Percentiles rank a stretch among this genome's conserved stretches.
These are phyloP conservation scores for Pichia sp. DNA, from an alignment of 1,139 yeast species.

Conservation along the genomic window DNA sequence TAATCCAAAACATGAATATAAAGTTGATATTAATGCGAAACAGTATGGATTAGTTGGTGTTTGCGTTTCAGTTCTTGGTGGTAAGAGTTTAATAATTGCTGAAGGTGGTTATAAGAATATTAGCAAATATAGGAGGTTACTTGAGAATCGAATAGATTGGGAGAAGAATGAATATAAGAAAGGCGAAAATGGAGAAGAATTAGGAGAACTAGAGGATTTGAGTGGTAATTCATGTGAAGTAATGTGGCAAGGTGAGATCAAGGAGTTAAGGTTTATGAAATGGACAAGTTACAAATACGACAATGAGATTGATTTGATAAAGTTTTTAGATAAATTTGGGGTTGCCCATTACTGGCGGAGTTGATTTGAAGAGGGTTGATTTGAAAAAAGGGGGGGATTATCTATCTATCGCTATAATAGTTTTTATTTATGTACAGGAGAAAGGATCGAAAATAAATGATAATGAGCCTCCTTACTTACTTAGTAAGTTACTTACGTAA, in stretches of 20 bases:
- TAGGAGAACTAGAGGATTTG: conserved; percentile 31
- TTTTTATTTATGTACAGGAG: background rate
- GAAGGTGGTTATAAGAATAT: conserved; percentile 66
- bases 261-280: conserved; percentile 44
- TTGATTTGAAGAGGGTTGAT: background rate
- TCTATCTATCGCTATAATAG: background rate
- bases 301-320: conserved; percentile 49
- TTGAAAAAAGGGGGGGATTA: background rate
- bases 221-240: conserved; percentile 43
- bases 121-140: conserved; percentile 53
- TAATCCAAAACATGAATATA: conserved; percentile 63
- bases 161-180: conserved; percentile 32
- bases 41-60: conserved; percentile 64
- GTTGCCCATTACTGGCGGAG: conserved; percentile 55
- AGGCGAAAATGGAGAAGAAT: conserved; percentile 17
- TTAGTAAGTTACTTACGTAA: too few relatives aligned
- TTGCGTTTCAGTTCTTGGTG: conserved; percentile 34
- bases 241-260: conserved; percentile 73
- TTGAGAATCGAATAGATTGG: conserved; percentile 68
- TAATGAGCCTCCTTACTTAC: too few relatives aligned
- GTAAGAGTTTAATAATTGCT: conserved; percentile 54
- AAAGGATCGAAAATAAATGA: too few relatives aligned
- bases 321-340: conserved; percentile 42
- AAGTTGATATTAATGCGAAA: conserved; percentile 72
- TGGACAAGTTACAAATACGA: conserved; percentile 53